These are phyloP conservation scores for Laetiporus sulphureus DNA, from an alignment of 1,284 basidiomycete genomes.

Conservation along the genomic window DNA sequence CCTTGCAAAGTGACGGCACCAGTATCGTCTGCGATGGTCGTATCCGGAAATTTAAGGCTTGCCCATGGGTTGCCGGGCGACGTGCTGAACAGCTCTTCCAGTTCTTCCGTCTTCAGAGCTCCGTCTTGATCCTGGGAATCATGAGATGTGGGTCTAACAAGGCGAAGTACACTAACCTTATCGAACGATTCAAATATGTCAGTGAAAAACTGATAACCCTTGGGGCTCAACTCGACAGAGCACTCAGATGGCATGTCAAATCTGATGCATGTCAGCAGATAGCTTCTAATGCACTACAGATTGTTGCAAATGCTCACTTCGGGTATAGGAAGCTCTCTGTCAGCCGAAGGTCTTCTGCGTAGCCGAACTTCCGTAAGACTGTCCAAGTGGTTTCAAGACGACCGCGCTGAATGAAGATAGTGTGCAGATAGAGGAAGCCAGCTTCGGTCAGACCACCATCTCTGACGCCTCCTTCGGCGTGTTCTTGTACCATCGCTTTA, in stretches of 20 bases:
- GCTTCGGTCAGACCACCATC: conserved; percentile 84
- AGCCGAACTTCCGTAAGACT: conserved; percentile 91
- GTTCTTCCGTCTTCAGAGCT: conserved; percentile 80
- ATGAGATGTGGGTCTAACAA: not conserved
- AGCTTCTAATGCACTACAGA: conserved; percentile 8
- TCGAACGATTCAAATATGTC: conserved; percentile 97
- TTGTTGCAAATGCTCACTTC: conserved; percentile 47
- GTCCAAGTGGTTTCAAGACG: conserved; percentile 98
- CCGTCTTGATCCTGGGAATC: conserved; percentile 83
- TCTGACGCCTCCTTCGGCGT: conserved; percentile 61
- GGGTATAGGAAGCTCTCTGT: conserved; percentile 85
- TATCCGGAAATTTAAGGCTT: conserved; percentile 82
- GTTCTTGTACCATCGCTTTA: conserved; percentile 76
- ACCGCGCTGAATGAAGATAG: conserved; percentile 95
- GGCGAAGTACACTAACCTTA: conserved; percentile 48
- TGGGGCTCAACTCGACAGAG: conserved; percentile 89
- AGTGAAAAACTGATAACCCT: conserved; percentile 96
- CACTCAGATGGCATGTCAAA: conserved; percentile 93
- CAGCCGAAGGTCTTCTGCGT: conserved; percentile 88
- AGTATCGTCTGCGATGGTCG: conserved; percentile 83
- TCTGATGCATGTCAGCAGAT: conserved; percentile 32
- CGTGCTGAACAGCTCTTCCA: conserved; percentile 87
- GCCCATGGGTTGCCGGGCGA: conserved; percentile 94
- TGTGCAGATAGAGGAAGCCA: conserved; percentile 94
- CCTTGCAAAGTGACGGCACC: conserved; percentile 93